Base-by-base conservation (phyloP, 2,329 filamentous ascomycete species). In the Macrophomina pseudophaseolina region DNA sequence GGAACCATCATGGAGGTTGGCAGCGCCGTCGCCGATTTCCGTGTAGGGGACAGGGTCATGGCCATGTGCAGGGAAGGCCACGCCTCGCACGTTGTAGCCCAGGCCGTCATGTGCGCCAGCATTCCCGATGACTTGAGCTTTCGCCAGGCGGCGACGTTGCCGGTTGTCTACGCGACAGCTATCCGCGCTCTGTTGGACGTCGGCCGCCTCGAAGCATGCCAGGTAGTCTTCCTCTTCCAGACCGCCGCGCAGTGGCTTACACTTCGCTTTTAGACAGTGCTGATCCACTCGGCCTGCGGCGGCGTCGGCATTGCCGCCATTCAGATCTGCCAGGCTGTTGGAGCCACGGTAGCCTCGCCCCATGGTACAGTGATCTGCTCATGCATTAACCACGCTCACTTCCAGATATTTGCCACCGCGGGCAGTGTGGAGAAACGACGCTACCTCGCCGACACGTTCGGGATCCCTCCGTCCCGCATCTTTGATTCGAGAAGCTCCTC, bases 381-480 rank as follows among this genome's bases (percentile, higher is more conserved):
- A 18, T n/a, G 7, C 11, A 18, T n/a, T 23, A 14, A 30, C 16
- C 46, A 4, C 23, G 30, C 33, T 28, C 42, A 48, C 28, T 4
- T 28, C 14, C 65, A 71, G 35, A 67, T 71, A 33, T 67, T 23
- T 35, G 51, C 48, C 4, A 67, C 66, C 4, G 62, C 59, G 12
- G 42, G 66, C n/a, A 53, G 5, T 32, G 60, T 59, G 32, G 60
- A 67, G 30, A 67, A 67, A 46, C 23, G 14, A 5, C 18, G 42
- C 16, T 65, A 58, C 44, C 52, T 67, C n/a, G 18, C 35, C 23
- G 63, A 44, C 23, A 53, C 66, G 35, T 70, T 42, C 35, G 66
- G 46, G 42, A 68, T 73, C 30, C 71, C 67, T 14, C 51, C 9
- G 4, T 66, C 71, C 2, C 70, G 69, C 12, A 77, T 78, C 51